Percentiles rank a stretch among this genome's conserved stretches.
phyloP scores from a whole-genome alignment of 192 early-diverging fungal species.

The Dispira simplex region DNA sequence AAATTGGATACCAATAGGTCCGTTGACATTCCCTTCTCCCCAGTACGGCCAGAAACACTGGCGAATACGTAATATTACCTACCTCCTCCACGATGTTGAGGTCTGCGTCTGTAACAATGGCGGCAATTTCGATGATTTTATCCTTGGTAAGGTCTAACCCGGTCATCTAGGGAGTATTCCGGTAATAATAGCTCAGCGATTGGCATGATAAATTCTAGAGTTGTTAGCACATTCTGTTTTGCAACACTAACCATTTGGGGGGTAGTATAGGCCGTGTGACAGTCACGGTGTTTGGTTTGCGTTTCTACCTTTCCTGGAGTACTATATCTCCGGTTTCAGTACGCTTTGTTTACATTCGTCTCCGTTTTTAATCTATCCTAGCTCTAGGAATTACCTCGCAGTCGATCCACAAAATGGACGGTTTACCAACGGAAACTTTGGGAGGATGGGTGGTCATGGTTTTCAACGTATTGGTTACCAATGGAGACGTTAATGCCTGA shows the following conservation, averaged over 20 bases:
- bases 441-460: too few relatives aligned
- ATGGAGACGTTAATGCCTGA: too few relatives aligned
- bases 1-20: not conserved
- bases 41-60: not conserved
- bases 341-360: too few relatives aligned
- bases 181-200: not conserved
- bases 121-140: slow-evolving; percentile 80
- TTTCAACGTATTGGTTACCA: too few relatives aligned
- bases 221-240: too few relatives aligned
- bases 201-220: not conserved
- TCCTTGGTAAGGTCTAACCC: slow-evolving; percentile 39
- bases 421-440: too few relatives aligned
- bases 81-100: slow-evolving; percentile 68
- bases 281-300: not conserved
- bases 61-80: not conserved
- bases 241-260: too few relatives aligned
- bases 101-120: slow-evolving; percentile 76
- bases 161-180: slow-evolving; percentile 26
- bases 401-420: slow-evolving; percentile 3
- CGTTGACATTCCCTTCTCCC: not conserved
- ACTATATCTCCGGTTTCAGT: not conserved
- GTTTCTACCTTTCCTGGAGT: not conserved
- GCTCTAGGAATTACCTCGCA: not conserved
- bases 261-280: not conserved
- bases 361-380: not conserved